Evolutionary conservation across 345 rosid genomes (phyloP).

Genomic region (Fremontodendron californicum): DNA sequence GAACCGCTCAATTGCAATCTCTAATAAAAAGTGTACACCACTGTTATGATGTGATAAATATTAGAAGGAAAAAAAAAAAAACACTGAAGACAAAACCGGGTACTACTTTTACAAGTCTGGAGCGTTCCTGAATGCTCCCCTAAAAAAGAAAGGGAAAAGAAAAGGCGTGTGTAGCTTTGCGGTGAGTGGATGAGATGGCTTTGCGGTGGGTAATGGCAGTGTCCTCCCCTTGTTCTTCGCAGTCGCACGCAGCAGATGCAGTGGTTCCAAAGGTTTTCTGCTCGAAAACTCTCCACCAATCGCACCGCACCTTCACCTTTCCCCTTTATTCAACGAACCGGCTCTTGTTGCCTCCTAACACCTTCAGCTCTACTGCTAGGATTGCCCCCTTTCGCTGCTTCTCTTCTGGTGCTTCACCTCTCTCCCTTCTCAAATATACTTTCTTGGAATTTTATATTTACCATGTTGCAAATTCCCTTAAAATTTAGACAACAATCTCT

Average conservation of each 20-base stretch:
- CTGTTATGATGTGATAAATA: too few relatives aligned
- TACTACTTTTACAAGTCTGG: too few relatives aligned
- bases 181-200: conserved; percentile 9
- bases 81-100: neutral
- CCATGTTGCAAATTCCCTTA: neutral
- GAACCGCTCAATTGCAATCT: too few relatives aligned
- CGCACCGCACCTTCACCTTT: neutral
- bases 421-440: neutral
- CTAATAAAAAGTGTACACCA: too few relatives aligned
- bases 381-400: conserved; percentile 33
- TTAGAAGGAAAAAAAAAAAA: too few relatives aligned
- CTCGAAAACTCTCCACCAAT: neutral
- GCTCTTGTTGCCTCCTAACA: neutral
- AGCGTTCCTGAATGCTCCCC: neutral
- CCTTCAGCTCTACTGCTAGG: neutral
- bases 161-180: neutral
- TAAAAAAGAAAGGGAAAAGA: neutral
- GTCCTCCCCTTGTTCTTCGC: neutral
- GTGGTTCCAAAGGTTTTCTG: neutral
- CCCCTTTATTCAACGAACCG: neutral
- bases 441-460: neutral
- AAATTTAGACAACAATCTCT: neutral
- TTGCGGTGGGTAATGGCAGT: conserved; percentile 12
- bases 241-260: neutral
- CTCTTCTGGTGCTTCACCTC: conserved; percentile 26